A percentile compares a stretch with the other conserved stretches of the same genome.
Evolutionary conservation across 73 alveolate species (phyloP).

Genomic region (Symbiodinium natans): DNA sequence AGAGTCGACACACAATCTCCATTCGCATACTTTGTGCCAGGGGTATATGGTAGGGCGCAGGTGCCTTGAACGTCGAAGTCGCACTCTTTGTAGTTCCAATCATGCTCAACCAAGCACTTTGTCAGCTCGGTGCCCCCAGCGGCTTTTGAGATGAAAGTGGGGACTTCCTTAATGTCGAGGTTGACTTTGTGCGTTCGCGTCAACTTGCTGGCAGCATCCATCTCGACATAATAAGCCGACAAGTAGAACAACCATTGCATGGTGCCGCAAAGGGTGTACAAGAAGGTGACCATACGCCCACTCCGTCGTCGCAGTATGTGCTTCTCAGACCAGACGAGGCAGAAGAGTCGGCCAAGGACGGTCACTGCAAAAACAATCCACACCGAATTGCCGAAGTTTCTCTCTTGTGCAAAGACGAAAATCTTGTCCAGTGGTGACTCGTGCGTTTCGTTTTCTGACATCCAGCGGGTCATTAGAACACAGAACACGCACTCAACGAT

Average conservation of each 20-base stretch:
- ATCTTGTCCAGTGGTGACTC: neutral
- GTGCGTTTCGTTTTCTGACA: neutral
- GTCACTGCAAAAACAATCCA: constrained; percentile 14
- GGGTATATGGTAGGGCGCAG: neutral
- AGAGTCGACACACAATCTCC: constrained; percentile 40
- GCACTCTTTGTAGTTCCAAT: constrained; percentile 6
- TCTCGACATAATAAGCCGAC: constrained; percentile 14
- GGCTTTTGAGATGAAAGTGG: neutral
- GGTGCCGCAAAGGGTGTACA: constrained; percentile 31
- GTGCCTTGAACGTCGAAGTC: neutral
- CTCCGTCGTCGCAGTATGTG: neutral
- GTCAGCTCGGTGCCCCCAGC: neutral
- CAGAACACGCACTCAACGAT: neutral
- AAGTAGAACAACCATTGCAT: constrained; percentile 18
- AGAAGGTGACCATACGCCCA: neutral
- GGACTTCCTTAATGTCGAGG: neutral
- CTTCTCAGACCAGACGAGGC: neutral
- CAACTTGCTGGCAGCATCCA: constrained; percentile 6
- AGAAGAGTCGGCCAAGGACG: neutral
- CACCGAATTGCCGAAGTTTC: neutral
- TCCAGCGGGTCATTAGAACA: constrained; percentile 1
- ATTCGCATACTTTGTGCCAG: neutral
- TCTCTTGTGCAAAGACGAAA: neutral
- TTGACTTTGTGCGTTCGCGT: neutral
- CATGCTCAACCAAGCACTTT: neutral